phyloP scores from a whole-genome alignment of 495 filamentous ascomycete genomes.

The Aspergillus cristatus region DNA sequence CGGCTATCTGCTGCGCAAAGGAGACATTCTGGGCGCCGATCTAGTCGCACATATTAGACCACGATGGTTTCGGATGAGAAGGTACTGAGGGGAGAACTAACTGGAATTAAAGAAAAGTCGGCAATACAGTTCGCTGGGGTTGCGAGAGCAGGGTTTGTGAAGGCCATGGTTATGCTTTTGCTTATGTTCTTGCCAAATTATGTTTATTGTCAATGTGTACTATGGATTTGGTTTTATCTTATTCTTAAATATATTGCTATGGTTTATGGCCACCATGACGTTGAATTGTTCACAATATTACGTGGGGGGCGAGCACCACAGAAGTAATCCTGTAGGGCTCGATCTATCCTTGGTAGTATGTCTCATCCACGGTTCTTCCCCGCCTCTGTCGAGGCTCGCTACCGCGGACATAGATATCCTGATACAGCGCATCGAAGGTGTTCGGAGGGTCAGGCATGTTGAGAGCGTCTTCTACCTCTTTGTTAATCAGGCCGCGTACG shows the following conservation, averaged over 20 bases:
- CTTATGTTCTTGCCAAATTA: not conserved
- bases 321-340: too few species aligned
- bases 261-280: too few species aligned
- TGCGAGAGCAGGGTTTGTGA: conserved; percentile 18
- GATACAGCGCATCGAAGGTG: conserved; percentile 63
- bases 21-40: conserved; percentile 64
- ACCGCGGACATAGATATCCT: conserved; percentile 88
- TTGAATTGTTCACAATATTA: too few species aligned
- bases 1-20: conserved; percentile 69
- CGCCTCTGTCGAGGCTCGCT: conserved; percentile 50
- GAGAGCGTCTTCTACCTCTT: conserved; percentile 75
- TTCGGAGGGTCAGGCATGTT: conserved; percentile 66
- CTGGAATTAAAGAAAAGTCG: conserved; percentile 68
- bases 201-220: not conserved
- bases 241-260: too few species aligned
- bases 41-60: conserved; percentile 21
- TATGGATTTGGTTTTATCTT: too few species aligned
- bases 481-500: conserved; percentile 63
- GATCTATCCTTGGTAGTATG: conserved; percentile 7
- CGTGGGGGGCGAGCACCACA: too few species aligned
- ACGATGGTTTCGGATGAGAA: not conserved
- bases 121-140: conserved; percentile 55
- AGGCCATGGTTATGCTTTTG: conserved; percentile 7
- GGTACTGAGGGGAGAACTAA: conserved; percentile 35
- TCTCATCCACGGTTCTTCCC: conserved; percentile 16